Base-by-base conservation (phyloP, 805 yeast genomes). In the Candida ovalis region DNA sequence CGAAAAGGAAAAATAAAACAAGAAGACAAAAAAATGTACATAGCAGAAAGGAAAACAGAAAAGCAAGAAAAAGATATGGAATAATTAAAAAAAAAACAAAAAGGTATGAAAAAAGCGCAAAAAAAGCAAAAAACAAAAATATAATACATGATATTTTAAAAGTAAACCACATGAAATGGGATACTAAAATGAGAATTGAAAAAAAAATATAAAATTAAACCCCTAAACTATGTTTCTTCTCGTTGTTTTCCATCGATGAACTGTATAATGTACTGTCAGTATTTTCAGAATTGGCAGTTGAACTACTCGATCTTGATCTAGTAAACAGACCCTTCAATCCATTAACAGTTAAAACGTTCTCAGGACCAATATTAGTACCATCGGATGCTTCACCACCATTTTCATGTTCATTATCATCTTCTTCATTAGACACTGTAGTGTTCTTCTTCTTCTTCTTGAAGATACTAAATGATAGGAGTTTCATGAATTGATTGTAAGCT, bases 401-500 rank as follows among this genome's bases (percentile, higher is more conserved):
- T 10, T 25, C 28, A n/a, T n/a, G n/a, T 10, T 33, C 25, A 44
- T 40, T 44, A 38, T 52, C 58, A 40, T 49, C 46, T 10, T 32
- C 36, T 18, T 43, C 50, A n/a, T 32, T 46, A 28, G 36, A 13
- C 32, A 36, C 54, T 51, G 24, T 47, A 44, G 30, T 13, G 33
- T 42, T 43, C 12, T 30, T 41, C 21, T 59, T 49, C 32, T 47
- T 49, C 38, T 47, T 53, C 24, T 48, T 44, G 48, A 59, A 54
- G 21, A 55, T 42, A 21, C 49, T 40, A 50, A 64, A 51, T 6
- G 61, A 50, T 39, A 67, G 40, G 1, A 57, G 10, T 23, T 55
- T 48, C 37, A 67, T 43, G 2, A 58, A 10, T 32, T 56, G 50
- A 42, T 71, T 67, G 64, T 78, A 78, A 6, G 76, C 70, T 49